Evolutionary conservation across 345 rosid species (phyloP).

Genomic region (Capsella bursapastoris): DNA sequence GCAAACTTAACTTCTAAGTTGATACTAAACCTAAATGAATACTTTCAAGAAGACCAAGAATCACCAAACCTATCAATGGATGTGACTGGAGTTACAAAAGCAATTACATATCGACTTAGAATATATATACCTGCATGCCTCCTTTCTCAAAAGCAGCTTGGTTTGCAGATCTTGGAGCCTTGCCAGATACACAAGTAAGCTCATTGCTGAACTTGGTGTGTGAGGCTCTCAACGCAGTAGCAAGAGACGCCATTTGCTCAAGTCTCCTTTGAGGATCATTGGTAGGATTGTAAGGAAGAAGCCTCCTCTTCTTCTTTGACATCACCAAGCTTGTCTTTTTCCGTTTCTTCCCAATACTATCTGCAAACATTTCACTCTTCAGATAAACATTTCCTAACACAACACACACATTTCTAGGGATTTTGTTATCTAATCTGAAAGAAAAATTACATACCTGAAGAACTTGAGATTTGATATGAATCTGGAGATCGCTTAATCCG

Average conservation of each 20-base stretch:
- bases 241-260: slow-evolving; percentile 91
- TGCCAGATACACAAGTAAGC: slow-evolving; percentile 68
- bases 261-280: slow-evolving; percentile 66
- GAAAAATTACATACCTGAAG: slow-evolving; percentile 46
- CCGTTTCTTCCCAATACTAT: slow-evolving; percentile 57
- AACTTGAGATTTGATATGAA: slow-evolving; percentile 30
- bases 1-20: background rate
- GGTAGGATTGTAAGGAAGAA: slow-evolving; percentile 70
- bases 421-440: background rate
- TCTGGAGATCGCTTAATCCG: slow-evolving; percentile 61
- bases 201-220: slow-evolving; percentile 65
- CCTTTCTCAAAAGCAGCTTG: slow-evolving; percentile 69
- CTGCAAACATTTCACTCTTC: slow-evolving; percentile 41
- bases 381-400: background rate
- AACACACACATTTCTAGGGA: background rate
- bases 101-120: background rate
- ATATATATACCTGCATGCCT: slow-evolving; percentile 81
- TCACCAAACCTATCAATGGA: background rate
- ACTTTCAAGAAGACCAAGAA: background rate
- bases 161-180: slow-evolving; percentile 77
- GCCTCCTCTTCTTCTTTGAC: slow-evolving; percentile 77
- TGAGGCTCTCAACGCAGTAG: slow-evolving; percentile 76
- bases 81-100: background rate
- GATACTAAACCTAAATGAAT: slow-evolving; percentile 1
- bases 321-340: slow-evolving; percentile 58